These are phyloP conservation scores for Lactarius tabidus DNA, from an alignment of 768 basidiomycete species.

Conservation along the genomic window DNA sequence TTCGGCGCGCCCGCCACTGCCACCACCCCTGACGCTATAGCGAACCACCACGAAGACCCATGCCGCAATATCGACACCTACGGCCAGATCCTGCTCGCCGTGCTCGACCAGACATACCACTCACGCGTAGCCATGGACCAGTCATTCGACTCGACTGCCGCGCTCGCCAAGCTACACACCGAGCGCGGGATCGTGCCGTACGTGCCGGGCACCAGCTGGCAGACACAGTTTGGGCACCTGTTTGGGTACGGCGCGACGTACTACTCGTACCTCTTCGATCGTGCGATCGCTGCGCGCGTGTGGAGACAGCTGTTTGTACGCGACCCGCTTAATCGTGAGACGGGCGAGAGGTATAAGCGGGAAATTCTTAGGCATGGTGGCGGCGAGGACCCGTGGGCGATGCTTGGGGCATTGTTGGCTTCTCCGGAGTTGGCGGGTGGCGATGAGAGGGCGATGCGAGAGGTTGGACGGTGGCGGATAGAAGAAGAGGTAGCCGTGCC, in stretches of 20 bases:
- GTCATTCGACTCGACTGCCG: slow-evolving; percentile 69
- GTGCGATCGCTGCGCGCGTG: slow-evolving; percentile 91
- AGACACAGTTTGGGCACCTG: slow-evolving; percentile 93
- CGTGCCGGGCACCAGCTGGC: slow-evolving; percentile 83
- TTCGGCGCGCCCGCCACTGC: slow-evolving; percentile 56
- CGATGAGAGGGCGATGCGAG: slow-evolving; percentile 78
- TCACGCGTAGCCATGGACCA: slow-evolving; percentile 53
- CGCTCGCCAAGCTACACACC: slow-evolving; percentile 57
- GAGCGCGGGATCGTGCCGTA: slow-evolving; percentile 77
- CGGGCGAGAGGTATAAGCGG: slow-evolving; percentile 77
- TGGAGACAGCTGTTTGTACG: slow-evolving; percentile 71
- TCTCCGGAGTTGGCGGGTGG: slow-evolving; percentile 65
- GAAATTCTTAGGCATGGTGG: slow-evolving; percentile 81
- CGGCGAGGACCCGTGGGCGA: slow-evolving; percentile 89
- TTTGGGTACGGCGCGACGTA: slow-evolving; percentile 98
- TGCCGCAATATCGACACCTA: slow-evolving; percentile 86
- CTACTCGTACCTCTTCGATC: slow-evolving; percentile 95
- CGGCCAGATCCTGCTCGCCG: slow-evolving; percentile 83
- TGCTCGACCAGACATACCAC: slow-evolving; percentile 88
- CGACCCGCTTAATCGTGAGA: slow-evolving; percentile 63
- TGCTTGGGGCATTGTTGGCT: slow-evolving; percentile 71
- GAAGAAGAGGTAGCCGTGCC: slow-evolving; percentile 64
- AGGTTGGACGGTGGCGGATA: slow-evolving; percentile 86
- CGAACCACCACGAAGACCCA: slow-evolving; percentile 70
- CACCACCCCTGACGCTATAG: slow-evolving; percentile 40